Base-by-base conservation (phyloP, 192 early-diverging fungal species). In the Mortierella hygrophila region DNA sequence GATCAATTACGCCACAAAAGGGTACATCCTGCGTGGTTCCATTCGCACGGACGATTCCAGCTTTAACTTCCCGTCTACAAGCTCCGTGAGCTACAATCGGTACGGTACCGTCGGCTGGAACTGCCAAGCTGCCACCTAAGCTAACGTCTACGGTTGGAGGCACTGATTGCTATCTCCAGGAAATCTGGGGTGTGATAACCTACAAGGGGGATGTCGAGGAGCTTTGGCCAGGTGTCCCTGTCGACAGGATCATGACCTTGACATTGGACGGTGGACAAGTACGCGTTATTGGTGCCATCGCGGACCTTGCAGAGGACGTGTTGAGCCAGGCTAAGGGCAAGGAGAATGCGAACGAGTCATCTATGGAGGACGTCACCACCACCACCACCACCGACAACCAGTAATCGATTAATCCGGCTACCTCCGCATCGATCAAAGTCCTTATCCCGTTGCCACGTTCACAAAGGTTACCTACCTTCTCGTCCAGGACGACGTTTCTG, bases 51-150 rank as follows among this genome's bases (percentile, higher is more conserved):
- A 75, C 37, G 73, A 32, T 38, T 29, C 41, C 71, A 4, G 13
- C 20, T 47, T 13, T 46, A 73, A 29, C 21, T 73, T 46, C 18
- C 41, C 71, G 40, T n/a, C 11, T 75, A 55, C 54, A 75, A 75
- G 73, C 46, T 75, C n/a, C 16, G 32, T 23, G 73, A 75, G 26
- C 54, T 75, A 18, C 73, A 57, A 47, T 32, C 32, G 5, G 73
- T 73, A 46, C 71, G 71, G 6, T 73, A 73, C 44, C 40, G 26
- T 21, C 32, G 46, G 6, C 26, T 73, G 23, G 16, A 16, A 18
- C 37, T 21, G 71, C 21, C 46, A 35, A n/a, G 15, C 21, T 73
- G 26, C 71, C 71, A 21, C 40, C 18, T 13, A 11, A 9, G 40
- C 21, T 73, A 5, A 26, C 44, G 16, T 55, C 52, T 15, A 75